A percentile compares a stretch with the other conserved stretches of the same genome.
phyloP scores from a whole-genome alignment of 306 rosid species.

The Citrullus amarus region DNA sequence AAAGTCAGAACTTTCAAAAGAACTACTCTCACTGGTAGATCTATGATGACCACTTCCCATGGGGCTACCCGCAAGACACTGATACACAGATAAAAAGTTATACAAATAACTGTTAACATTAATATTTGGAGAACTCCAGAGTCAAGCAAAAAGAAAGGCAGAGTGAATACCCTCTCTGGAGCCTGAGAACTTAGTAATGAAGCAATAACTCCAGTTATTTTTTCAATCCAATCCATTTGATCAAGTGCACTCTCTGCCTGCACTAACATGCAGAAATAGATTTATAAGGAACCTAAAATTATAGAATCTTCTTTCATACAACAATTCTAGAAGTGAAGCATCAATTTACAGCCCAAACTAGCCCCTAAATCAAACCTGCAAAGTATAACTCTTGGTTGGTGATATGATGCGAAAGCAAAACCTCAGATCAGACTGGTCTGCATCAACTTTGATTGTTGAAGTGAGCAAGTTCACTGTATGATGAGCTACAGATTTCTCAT shows the following conservation, averaged over 20 bases:
- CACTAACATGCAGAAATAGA: slow-evolving; percentile 64
- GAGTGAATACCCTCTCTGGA: slow-evolving; percentile 78
- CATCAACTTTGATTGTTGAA: slow-evolving; percentile 95
- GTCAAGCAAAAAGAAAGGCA: slow-evolving; percentile 10
- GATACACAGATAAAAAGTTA: slow-evolving; percentile 16
- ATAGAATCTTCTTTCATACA: not conserved
- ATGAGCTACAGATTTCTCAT: slow-evolving; percentile 98
- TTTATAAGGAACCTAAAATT: slow-evolving; percentile 9
- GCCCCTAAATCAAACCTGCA: slow-evolving; percentile 59
- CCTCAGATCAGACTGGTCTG: slow-evolving; percentile 95
- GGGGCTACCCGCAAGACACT: slow-evolving; percentile 84
- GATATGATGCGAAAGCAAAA: slow-evolving; percentile 99
- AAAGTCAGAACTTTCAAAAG: slow-evolving; percentile 94
- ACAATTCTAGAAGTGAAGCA: not conserved
- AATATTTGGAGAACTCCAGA: slow-evolving; percentile 10
- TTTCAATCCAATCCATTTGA: slow-evolving; percentile 99
- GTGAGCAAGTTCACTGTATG: slow-evolving; percentile 98
- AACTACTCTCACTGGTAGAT: slow-evolving; percentile 97
- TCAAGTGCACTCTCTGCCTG: slow-evolving; percentile 99
- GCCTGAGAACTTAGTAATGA: slow-evolving; percentile 93
- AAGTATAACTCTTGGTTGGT: slow-evolving; percentile 92
- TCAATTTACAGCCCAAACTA: slow-evolving; percentile 11
- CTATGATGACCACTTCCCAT: slow-evolving; percentile 88
- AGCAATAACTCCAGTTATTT: slow-evolving; percentile 98
- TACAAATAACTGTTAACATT: slow-evolving; percentile 14